These are phyloP conservation scores for Penicillium brevicompactum DNA, from an alignment of 2,329 filamentous ascomycete species.

Conservation along the genomic window DNA sequence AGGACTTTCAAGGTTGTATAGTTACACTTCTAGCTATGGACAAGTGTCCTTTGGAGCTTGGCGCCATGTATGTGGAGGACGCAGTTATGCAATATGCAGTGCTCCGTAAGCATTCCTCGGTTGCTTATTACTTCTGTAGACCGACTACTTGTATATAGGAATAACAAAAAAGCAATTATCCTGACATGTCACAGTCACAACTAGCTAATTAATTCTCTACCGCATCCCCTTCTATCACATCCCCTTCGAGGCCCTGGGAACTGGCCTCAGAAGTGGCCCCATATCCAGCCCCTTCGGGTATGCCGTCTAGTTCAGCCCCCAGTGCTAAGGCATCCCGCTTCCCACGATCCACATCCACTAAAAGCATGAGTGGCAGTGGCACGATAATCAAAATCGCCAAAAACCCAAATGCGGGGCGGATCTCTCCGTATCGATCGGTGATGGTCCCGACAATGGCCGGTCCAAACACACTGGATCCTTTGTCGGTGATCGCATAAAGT, in stretches of 20 bases:
- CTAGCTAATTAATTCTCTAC: not conserved
- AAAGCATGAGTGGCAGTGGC: constrained; percentile 79
- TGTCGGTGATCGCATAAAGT: constrained; percentile 95
- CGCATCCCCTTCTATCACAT: not conserved
- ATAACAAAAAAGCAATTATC: not conserved
- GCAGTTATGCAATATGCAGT: not conserved
- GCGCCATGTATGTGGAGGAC: not conserved
- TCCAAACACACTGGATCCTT: constrained; percentile 90
- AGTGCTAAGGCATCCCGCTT: constrained; percentile 68
- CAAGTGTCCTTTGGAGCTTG: constrained; percentile 8
- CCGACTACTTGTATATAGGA: too few species aligned
- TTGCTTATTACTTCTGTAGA: not conserved
- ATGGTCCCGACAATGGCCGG: constrained; percentile 92
- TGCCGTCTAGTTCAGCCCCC: constrained; percentile 53
- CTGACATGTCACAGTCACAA: not conserved
- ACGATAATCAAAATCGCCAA: constrained; percentile 80
- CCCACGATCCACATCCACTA: constrained; percentile 81
- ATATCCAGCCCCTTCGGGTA: constrained; percentile 26
- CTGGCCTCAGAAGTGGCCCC: constrained; percentile 18
- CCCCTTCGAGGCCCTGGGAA: not conserved
- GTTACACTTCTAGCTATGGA: not conserved
- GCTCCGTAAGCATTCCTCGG: not conserved
- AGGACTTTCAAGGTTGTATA: not conserved
- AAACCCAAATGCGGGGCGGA: constrained; percentile 89
- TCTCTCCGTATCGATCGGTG: constrained; percentile 79